Evolutionary conservation across 805 yeast species (phyloP), one percentile per base, ranked within the genome.

Genomic region (Jamesozyma rosinii): DNA sequence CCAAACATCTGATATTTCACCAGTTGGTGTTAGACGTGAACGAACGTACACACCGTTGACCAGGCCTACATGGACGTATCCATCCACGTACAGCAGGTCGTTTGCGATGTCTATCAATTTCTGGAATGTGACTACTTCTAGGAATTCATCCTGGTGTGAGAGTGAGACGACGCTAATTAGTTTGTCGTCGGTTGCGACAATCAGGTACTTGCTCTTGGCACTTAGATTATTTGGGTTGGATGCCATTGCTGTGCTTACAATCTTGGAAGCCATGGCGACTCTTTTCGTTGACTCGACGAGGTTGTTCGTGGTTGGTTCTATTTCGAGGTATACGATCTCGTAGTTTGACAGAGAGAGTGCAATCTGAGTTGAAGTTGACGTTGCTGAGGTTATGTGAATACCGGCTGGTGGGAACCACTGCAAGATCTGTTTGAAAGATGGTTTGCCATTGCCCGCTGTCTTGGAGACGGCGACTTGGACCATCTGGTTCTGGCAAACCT

Each of bases 381-480:
- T 57, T 0, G 86, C 81, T n/a, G 68, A 64, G 0, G 74, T 53
- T 33, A 92, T 71, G 20, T 72, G 67, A 18, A 79, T 75, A 2
- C 92, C 95, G 0, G 81, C 78, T 0, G 96, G 95, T 1, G 95
- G 86, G 24, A 62, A 67, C 97, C 97, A 92, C 48, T 82, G 82
- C 13, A 71, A 63, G n/a, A 64, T 57, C 35, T 63, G 58, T 17
- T 63, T 50, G 20, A 50, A 51, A 9, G 15, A 5, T 5, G 37
- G 37, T 14, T 13, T 21, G 2, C 51, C 53, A 51, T n/a, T 67
- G 59, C n/a, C 55, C 49, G 44, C 58, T 49, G 32, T 59, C 3
- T 82, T n/a, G 15, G 35, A 32, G 19, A 34, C 65, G 15, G 13
- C 33, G 19, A 34, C 65, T 51, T 83, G 86, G 14, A 81, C 69